phyloP scores from a whole-genome alignment of 1,284 basidiomycete genomes.

The Coniophora puteana region DNA sequence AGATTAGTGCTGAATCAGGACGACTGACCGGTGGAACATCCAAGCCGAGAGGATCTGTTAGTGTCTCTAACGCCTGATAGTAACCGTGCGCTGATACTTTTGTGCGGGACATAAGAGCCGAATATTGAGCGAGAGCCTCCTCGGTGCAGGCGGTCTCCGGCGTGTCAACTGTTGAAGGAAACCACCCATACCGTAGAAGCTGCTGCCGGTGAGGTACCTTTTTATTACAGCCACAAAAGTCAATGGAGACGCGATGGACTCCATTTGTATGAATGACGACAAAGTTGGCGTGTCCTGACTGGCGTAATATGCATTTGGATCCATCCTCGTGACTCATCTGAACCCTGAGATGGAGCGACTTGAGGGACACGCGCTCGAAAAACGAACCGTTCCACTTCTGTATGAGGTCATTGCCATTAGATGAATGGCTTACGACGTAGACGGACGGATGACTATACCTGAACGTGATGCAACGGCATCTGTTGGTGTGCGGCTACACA shows the following conservation, averaged over 20 bases:
- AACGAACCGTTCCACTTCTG: constrained; percentile 11
- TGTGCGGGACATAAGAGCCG: constrained; percentile 10
- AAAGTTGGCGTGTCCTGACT: too few relatives aligned
- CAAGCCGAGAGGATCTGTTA: too few relatives aligned
- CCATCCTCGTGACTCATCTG: constrained; percentile 5
- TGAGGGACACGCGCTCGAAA: constrained; percentile 4
- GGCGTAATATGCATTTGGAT: too few relatives aligned
- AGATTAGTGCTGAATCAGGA: too few relatives aligned
- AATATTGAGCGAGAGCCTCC: constrained; percentile 9
- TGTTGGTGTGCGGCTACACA: too few relatives aligned
- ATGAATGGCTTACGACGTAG: too few relatives aligned
- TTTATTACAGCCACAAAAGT: constrained; percentile 5
- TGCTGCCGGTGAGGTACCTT: constrained; percentile 6
- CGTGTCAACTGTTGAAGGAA: constrained; percentile 9
- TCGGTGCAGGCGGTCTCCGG: constrained; percentile 12
- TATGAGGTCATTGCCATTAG: too few relatives aligned
- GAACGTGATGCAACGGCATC: too few relatives aligned
- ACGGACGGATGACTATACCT: too few relatives aligned
- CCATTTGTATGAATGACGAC: constrained; percentile 3
- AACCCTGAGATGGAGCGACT: neutral
- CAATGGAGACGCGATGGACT: neutral
- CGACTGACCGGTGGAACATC: too few relatives aligned
- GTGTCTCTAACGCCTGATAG: too few relatives aligned
- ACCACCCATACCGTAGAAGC: constrained; percentile 8
- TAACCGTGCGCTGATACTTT: constrained; percentile 10